Conservation (phyloP, 2,329 filamentous ascomycete species). For the Teratosphaeria epicoccoides region DNA sequence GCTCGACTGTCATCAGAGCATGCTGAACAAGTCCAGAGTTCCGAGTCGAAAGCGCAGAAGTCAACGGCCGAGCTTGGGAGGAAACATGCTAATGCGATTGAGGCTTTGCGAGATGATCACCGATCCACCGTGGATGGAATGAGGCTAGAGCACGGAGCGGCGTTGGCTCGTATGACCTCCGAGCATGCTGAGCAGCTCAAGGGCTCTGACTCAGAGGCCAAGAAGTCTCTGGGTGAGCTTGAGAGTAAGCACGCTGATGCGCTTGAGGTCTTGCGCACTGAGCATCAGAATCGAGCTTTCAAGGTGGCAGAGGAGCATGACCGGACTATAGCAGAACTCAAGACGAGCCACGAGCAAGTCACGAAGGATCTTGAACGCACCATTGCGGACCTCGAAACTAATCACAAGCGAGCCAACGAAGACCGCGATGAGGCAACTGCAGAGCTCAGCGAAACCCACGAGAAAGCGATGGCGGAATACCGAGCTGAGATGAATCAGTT, state of each 20-base stretch:
- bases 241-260: not conserved
- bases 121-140: not conserved
- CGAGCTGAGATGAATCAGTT: not conserved
- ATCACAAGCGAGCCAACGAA: not conserved
- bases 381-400: not conserved
- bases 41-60: not conserved
- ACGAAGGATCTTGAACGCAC: not conserved
- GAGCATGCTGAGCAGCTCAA: conserved; percentile 3
- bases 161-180: conserved; percentile 2
- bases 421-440: not conserved
- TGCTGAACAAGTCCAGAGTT: not conserved
- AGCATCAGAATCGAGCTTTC: not conserved
- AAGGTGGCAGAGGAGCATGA: not conserved
- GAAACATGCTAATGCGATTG: not conserved
- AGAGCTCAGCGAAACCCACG: not conserved
- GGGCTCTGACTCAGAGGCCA: not conserved
- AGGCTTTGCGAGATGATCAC: conserved; percentile 5
- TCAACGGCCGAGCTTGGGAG: not conserved
- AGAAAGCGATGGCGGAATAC: not conserved
- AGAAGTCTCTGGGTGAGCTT: not conserved
- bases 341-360: not conserved
- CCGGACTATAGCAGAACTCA: not conserved
- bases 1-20: conserved; percentile 4
- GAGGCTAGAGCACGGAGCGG: not conserved
- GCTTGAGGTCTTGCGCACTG: conserved; percentile 1